Conservation (phyloP, 225 moss, liverwort and hornwort genomes). For the Bryum argenteum region DNA sequence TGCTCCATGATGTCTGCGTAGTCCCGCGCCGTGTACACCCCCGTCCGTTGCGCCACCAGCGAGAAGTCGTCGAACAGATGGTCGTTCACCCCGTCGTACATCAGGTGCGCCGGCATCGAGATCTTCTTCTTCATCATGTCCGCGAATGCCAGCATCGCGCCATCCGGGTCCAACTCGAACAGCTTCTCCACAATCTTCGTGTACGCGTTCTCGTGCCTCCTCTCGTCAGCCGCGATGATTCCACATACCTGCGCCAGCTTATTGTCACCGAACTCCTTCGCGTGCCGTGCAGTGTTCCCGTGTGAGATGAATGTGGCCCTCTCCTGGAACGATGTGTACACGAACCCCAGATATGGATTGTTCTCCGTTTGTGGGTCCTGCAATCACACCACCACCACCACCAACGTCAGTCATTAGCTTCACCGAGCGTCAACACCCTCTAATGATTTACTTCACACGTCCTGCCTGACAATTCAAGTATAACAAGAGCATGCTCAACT, state of each 20-base stretch:
- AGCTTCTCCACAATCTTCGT: constrained; percentile 79
- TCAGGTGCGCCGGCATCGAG: constrained; percentile 84
- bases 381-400: constrained; percentile 21
- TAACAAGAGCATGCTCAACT: background rate
- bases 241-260: constrained; percentile 72
- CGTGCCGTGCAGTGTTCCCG: constrained; percentile 87
- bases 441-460: background rate
- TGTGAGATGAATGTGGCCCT: constrained; percentile 87
- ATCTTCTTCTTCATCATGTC: constrained; percentile 92
- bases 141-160: constrained; percentile 70
- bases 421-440: background rate
- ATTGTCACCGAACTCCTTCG: constrained; percentile 66
- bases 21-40: constrained; percentile 79
- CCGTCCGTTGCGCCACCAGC: constrained; percentile 77
- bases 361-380: constrained; percentile 82
- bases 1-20: constrained; percentile 90
- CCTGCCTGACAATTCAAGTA: background rate
- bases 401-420: background rate
- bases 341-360: constrained; percentile 74
- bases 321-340: constrained; percentile 76
- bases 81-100: constrained; percentile 72
- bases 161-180: constrained; percentile 73
- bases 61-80: constrained; percentile 76
- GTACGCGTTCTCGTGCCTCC: constrained; percentile 72
- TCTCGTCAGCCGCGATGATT: constrained; percentile 69